Conservation (phyloP, 2,329 filamentous ascomycete genomes). For the Calcarisporium arbuscula region DNA sequence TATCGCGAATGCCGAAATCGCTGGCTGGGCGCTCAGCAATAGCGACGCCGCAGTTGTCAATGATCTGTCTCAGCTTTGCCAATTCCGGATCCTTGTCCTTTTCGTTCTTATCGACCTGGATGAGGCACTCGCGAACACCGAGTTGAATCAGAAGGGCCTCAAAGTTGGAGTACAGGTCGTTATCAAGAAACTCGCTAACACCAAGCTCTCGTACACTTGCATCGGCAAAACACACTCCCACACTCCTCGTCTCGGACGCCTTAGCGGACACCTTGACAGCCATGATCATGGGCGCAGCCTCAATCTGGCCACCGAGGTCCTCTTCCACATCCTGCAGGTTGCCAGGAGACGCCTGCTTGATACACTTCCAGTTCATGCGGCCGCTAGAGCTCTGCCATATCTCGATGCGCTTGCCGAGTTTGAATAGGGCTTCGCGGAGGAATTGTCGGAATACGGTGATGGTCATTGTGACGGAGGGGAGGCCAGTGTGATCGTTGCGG, state of each 20-base stretch:
- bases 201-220: conserved; percentile 92
- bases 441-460: conserved; percentile 94
- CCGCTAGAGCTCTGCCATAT: conserved; percentile 74
- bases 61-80: conserved; percentile 78
- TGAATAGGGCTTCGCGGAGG: conserved; percentile 86
- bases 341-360: conserved; percentile 88
- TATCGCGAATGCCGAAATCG: conserved; percentile 85
- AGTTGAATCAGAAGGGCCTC: conserved; percentile 94
- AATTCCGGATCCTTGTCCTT: conserved; percentile 88
- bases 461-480: conserved; percentile 93
- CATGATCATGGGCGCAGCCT: conserved; percentile 88
- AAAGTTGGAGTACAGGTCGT: conserved; percentile 96
- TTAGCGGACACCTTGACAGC: conserved; percentile 91
- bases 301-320: conserved; percentile 78
- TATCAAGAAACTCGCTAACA: conserved; percentile 97
- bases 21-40: conserved; percentile 69
- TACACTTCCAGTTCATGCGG: conserved; percentile 85
- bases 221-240: conserved; percentile 96
- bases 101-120: conserved; percentile 71
- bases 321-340: conserved; percentile 97
- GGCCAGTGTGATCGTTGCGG: conserved; percentile 71
- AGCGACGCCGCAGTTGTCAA: conserved; percentile 86
- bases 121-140: conserved; percentile 85
- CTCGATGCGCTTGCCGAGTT: conserved; percentile 83
- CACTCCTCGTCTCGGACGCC: conserved; percentile 73